Evolutionary conservation across 2,329 filamentous ascomycete genomes (phyloP), one percentile per base, ranked within the genome.

Genomic region (Aschersonia sp.): DNA sequence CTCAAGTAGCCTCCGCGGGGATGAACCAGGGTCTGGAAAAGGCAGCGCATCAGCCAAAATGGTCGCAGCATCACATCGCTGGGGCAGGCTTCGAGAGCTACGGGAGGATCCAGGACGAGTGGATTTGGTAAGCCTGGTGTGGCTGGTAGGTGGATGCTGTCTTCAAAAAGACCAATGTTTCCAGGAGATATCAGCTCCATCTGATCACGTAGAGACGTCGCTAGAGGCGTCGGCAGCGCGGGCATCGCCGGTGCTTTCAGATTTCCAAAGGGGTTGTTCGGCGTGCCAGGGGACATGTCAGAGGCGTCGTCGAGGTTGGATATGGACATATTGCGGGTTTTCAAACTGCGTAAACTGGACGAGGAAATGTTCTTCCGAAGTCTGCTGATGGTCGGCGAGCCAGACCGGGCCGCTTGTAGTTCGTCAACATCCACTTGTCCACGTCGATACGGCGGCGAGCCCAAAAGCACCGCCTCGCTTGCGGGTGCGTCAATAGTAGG

Each of bases 21-120:
- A 58, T 98, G 90, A 14, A 83, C 84, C 43, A 98, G 79, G 0
- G 89, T 95, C 62, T 96, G 87, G 60, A 92, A 94, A 30, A 98
- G 73, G 52, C 85, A 89, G 47, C 92, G 81, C 87, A 98, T 95
- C 43, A 98, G 72, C 92, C 92, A 98, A 64, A 96, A 98, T 2
- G 92, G 94, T 22, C 92, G 81, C n/a, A 97, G 73, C 57, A 96
- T 75, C 50, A 83, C 82, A 41, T 94, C 87, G 37, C 84, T 86
- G 1, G 92, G 92, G 60, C 94, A 98, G 4, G 92, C 85, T 59
- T 98, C 92, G 5, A 98, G 73, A 0, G 87, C 79, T 29, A 83
- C 75, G 10, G 89, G 89, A 1, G 80, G 76, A 54, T 87, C 81
- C 0, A 69, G 58, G 10, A 72, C 69, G n/a, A 75, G 62, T 4